Percentiles rank a stretch among this genome's conserved stretches.
Evolutionary conservation across 441 rosid genomes (phyloP).

Genomic region (Geranium incanum): DNA sequence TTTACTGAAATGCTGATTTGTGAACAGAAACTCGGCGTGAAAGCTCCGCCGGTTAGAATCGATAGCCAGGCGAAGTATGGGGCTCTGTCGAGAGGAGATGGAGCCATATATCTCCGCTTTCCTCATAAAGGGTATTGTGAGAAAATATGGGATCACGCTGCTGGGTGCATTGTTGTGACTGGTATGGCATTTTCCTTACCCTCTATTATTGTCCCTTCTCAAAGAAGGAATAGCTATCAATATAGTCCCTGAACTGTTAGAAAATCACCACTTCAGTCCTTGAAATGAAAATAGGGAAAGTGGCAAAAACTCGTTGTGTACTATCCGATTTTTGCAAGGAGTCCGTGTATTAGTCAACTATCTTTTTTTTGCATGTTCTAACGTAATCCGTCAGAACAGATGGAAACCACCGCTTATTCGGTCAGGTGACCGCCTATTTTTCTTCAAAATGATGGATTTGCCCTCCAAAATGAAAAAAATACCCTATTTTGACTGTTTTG

Average conservation of each 20-base stretch:
- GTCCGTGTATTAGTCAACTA: too few species aligned
- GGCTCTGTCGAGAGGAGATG: conserved; percentile 80
- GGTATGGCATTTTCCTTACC: conserved; percentile 36
- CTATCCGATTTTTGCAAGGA: too few species aligned
- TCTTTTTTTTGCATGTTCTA: too few species aligned
- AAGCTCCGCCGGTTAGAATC: conserved; percentile 78
- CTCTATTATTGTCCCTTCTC: conserved; percentile 1
- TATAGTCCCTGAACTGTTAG: background rate
- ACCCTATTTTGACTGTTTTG: too few species aligned
- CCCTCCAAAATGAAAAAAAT: too few species aligned
- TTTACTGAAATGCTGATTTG: conserved; percentile 12
- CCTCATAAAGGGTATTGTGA: conserved; percentile 75
- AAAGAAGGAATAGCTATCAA: background rate
- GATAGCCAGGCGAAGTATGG: conserved; percentile 97
- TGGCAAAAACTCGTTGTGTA: background rate
- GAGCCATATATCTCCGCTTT: conserved; percentile 83
- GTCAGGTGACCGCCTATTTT: too few species aligned
- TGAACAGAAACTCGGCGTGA: conserved; percentile 78
- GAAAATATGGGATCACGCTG: conserved; percentile 95
- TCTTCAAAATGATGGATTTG: too few species aligned
- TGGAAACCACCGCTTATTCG: too few species aligned
- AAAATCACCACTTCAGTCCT: background rate
- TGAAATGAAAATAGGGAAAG: background rate
- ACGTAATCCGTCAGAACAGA: too few species aligned
- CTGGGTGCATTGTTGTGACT: conserved; percentile 75